Evolutionary conservation across 495 filamentous ascomycete species (phyloP), one percentile per base, ranked within the genome.

Genomic region (Penicillium odoratum): DNA sequence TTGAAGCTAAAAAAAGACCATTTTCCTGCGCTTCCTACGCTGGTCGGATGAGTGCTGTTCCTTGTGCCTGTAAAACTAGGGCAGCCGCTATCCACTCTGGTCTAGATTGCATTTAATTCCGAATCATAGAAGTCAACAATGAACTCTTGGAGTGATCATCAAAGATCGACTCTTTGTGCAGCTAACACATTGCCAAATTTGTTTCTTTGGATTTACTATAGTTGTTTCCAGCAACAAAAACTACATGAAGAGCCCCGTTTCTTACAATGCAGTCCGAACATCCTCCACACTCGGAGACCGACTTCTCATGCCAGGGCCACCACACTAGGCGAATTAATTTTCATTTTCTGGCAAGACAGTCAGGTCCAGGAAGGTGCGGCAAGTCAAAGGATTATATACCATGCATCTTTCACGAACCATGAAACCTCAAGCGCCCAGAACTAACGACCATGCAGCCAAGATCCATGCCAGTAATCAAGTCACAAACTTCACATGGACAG

Each of bases 391-490:
- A 48, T 7, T 48, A 48, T 48, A 4, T 48, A 48, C 45, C 28
- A 8, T 48, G 11, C 6, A 8, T 48, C 21, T 6, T 7, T 11
- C 15, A 48, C 16, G 21, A 48, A 11, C n/a, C 45, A 48, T 48
- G 16, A 5, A 18, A 26, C 5, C 45, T 44, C 42, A 44, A 15
- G 42, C 5, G 6, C 15, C 5, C 18, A 48, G 16, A 7, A 11
- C 21, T 26, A 26, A 48, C 10, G 2, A 11, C 10, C 26, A 11
- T 26, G n/a, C 21, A 48, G 45, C 45, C 45, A 48, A 33, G 7
- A 48, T 48, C 45, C 45, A 48, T 26, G 45, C 45, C 45, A 26
- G n/a, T 26, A 8, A 48, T 11, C n/a, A 48, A 11, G 45, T 48
- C 0, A 25, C 45, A 2, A 48, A 48, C 26, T 48, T 48, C 21